phyloP scores from a whole-genome alignment of 176 grass and related monocot genomes.

The Poa pratensis region DNA sequence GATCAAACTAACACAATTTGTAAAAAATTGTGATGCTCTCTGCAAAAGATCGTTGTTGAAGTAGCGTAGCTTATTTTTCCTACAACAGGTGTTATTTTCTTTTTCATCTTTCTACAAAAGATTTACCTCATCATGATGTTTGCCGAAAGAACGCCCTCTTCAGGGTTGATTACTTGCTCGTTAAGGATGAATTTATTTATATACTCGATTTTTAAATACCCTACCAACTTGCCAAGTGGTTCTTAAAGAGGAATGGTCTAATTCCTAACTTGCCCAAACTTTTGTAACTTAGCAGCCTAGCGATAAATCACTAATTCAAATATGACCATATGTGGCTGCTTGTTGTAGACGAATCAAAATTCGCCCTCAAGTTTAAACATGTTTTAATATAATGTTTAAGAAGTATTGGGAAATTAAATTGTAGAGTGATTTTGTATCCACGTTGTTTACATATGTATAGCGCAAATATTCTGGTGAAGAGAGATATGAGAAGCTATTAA shows the following conservation, averaged over 20 bases:
- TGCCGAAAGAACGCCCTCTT: not conserved
- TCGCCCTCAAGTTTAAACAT: no score
- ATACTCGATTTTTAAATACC: not conserved
- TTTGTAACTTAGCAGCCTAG: no score
- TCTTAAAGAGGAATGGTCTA: no score
- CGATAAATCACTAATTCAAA: not conserved
- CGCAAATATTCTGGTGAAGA: not conserved
- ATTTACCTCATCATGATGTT: not conserved
- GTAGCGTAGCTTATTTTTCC: not conserved
- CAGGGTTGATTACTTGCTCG: not conserved
- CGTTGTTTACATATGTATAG: not conserved
- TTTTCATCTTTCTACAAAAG: not conserved
- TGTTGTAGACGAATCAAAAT: no score
- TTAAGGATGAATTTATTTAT: not conserved
- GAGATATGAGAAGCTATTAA: not conserved
- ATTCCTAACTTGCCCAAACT: no score
- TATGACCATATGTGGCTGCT: not conserved
- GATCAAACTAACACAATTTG: not conserved
- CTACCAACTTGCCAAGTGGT: not conserved
- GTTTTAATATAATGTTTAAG: no score
- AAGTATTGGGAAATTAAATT: not conserved
- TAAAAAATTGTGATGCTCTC: not conserved
- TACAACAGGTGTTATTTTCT: not conserved
- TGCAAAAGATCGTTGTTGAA: not conserved
- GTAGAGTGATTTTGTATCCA: not conserved